These are phyloP conservation scores for Candida jianshihensis DNA, from an alignment of 805 yeast species.

Conservation along the genomic window DNA sequence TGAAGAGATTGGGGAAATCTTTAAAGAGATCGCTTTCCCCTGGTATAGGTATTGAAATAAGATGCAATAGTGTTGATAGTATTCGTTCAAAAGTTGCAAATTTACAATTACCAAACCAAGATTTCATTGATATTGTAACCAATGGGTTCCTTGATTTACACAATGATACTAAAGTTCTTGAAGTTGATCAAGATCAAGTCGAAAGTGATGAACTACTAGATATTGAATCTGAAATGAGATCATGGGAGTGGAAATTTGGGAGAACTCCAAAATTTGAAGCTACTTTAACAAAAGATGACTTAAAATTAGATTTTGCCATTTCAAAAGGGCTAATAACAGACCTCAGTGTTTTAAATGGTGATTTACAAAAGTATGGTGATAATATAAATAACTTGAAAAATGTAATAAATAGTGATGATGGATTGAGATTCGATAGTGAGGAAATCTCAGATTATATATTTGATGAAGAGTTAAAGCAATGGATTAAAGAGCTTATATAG, in stretches of 20 bases:
- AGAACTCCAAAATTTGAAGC: constrained; percentile 70
- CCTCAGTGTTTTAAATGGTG: constrained; percentile 15
- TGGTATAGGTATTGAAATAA: constrained; percentile 35
- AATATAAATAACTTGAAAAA: constrained; percentile 30
- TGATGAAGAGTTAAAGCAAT: constrained; percentile 36
- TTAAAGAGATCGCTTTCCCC: constrained; percentile 37
- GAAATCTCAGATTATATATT: constrained; percentile 37
- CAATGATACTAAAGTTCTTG: constrained; percentile 5
- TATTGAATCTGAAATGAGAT: constrained; percentile 34
- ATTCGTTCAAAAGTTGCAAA: constrained; percentile 79
- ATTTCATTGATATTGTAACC: constrained; percentile 34
- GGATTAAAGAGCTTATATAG: constrained; percentile 39
- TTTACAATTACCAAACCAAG: constrained; percentile 36
- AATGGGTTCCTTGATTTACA: constrained; percentile 25
- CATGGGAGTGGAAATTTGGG: constrained; percentile 75
- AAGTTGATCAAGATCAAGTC: constrained; percentile 22
- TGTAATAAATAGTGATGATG: constrained; percentile 23
- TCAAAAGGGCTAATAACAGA: constrained; percentile 1
- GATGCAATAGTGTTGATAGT: constrained; percentile 52
- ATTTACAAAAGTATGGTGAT: constrained; percentile 14
- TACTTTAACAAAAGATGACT: constrained; percentile 24
- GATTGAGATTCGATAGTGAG: constrained; percentile 34
- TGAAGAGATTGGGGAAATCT: constrained; percentile 52
- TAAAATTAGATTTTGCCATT: neutral
- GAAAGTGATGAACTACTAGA: constrained; percentile 30